Conservation (phyloP, 495 filamentous ascomycete species). For the Lentithecium fluviatile region DNA sequence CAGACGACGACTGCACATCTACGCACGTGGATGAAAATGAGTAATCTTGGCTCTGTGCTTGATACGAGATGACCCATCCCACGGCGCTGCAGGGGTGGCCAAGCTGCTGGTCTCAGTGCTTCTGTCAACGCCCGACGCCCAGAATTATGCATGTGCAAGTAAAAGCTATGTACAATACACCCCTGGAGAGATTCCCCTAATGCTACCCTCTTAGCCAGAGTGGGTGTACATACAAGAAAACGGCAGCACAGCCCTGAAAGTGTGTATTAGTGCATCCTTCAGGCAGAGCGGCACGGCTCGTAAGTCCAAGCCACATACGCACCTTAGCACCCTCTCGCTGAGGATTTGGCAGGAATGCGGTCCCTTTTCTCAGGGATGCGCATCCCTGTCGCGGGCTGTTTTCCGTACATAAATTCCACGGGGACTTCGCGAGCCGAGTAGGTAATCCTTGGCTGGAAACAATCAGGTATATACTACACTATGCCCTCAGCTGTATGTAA, state of each 20-base stretch:
- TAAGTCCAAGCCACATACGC: slow-evolving; percentile 8
- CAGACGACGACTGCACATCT: slow-evolving; percentile 4
- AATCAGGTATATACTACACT: neutral
- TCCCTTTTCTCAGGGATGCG: slow-evolving; percentile 3
- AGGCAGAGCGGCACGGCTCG: slow-evolving; percentile 3
- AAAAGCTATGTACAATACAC: slow-evolving; percentile 6
- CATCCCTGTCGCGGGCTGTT: slow-evolving; percentile 6
- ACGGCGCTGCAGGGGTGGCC: slow-evolving; percentile 2
- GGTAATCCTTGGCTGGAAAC: slow-evolving; percentile 1
- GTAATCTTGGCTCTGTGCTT: slow-evolving; percentile 8
- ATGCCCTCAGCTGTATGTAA: slow-evolving; percentile 4
- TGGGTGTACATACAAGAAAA: slow-evolving; percentile 6
- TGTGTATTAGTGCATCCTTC: slow-evolving; percentile 10
- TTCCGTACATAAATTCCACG: slow-evolving; percentile 3
- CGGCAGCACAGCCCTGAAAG: slow-evolving; percentile 5
- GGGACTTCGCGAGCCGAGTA: slow-evolving; percentile 5
- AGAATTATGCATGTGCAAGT: slow-evolving; percentile 8
- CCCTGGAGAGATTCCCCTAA: slow-evolving; percentile 6
- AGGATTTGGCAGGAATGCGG: slow-evolving; percentile 6
- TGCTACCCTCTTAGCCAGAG: slow-evolving; percentile 6
- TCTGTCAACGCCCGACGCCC: slow-evolving; percentile 6
- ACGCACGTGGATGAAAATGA: slow-evolving; percentile 11
- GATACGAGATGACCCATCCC: slow-evolving; percentile 2
- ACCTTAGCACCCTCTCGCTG: slow-evolving; percentile 2
- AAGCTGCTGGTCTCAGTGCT: slow-evolving; percentile 8